These are phyloP conservation scores for Teunomyces stri DNA, from an alignment of 805 yeast species.

Conservation along the genomic window DNA sequence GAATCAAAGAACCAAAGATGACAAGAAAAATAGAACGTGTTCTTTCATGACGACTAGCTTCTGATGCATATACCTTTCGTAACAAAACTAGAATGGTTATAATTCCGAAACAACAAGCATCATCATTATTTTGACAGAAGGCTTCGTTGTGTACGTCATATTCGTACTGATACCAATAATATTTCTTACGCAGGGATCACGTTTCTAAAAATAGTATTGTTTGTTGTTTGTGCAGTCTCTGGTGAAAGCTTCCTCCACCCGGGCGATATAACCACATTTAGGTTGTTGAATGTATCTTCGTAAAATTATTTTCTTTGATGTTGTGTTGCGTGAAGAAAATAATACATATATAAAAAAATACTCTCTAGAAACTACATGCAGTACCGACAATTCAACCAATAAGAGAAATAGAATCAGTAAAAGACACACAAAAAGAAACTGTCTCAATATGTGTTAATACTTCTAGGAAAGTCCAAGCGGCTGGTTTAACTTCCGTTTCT, in stretches of 20 bases:
- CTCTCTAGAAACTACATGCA: background rate
- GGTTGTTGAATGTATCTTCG: background rate
- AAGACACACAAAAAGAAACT: background rate
- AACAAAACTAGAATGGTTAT: background rate
- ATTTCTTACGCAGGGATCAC: background rate
- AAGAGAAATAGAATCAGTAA: background rate
- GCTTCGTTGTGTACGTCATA: background rate
- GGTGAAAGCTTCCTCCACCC: background rate
- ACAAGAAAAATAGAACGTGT: background rate
- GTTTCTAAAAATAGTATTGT: background rate
- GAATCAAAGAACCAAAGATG: background rate
- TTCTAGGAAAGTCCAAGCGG: background rate
- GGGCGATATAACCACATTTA: background rate
- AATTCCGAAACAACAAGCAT: background rate
- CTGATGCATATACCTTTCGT: background rate
- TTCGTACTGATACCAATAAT: background rate
- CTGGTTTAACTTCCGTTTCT: background rate
- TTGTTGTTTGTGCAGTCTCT: too few species aligned
- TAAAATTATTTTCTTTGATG: constrained; percentile 3
- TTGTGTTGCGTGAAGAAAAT: background rate
- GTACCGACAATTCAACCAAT: background rate
- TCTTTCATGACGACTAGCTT: background rate
- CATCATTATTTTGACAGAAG: background rate
- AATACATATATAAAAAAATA: background rate
- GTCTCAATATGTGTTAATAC: background rate